A percentile compares a stretch with the other conserved stretches of the same genome.
Conservation (phyloP, 1,284 basidiomycete species). For the Xanthoconium separans region DNA sequence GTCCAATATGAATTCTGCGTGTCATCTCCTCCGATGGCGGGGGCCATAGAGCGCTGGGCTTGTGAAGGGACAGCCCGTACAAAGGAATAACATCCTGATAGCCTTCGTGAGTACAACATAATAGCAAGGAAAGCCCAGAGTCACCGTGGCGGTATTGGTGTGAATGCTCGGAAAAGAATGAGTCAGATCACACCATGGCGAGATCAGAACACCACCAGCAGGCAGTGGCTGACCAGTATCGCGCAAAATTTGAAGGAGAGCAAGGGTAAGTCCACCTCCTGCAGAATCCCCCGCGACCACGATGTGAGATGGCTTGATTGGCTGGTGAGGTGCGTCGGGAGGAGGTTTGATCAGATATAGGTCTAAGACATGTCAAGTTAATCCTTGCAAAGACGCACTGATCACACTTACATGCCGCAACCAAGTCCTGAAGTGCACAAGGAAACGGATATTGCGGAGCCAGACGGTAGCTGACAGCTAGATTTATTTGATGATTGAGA, state of each 20-base stretch:
- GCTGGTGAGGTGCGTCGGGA: conserved; percentile 66
- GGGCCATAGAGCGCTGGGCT: conserved; percentile 90
- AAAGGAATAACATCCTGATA: conserved; percentile 70
- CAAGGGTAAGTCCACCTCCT: conserved; percentile 85
- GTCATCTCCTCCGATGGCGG: conserved; percentile 80
- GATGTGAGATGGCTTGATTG: conserved; percentile 82
- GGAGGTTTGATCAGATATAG: conserved; percentile 61
- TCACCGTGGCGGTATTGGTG: conserved; percentile 80
- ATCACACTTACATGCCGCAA: conserved; percentile 71
- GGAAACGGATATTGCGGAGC: conserved; percentile 97
- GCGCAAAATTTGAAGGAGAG: conserved; percentile 88
- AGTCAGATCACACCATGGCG: conserved; percentile 92
- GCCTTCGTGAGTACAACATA: not conserved
- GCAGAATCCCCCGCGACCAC: conserved; percentile 92
- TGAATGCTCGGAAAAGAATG: conserved; percentile 93
- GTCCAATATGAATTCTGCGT: conserved; percentile 55
- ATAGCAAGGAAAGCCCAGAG: conserved; percentile 14
- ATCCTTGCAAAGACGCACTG: not conserved
- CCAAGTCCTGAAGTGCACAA: conserved; percentile 85
- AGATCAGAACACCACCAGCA: conserved; percentile 83
- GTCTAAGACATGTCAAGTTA: conserved; percentile 33
- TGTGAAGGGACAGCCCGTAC: conserved; percentile 71
- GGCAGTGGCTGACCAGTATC: conserved; percentile 83
- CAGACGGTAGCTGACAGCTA: conserved; percentile 87
- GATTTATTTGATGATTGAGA: conserved; percentile 3